Conservation (phyloP, 495 filamentous ascomycete species). For the Aspergillus wentii region DNA sequence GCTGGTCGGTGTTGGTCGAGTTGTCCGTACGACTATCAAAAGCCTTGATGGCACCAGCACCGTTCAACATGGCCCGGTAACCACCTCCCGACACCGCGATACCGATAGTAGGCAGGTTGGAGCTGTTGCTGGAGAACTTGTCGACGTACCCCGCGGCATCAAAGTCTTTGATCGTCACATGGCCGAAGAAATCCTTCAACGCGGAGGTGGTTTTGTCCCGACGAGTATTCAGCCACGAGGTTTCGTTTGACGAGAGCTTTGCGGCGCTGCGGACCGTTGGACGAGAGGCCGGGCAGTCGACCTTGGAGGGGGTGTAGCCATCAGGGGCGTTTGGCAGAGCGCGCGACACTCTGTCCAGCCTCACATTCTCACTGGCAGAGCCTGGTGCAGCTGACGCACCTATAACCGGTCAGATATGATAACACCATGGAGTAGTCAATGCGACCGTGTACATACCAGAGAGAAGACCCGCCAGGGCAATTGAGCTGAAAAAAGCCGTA, state of each 20-base stretch:
- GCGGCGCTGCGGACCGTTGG: slow-evolving; percentile 52
- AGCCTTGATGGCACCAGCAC: slow-evolving; percentile 81
- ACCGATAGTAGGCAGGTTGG: slow-evolving; percentile 58
- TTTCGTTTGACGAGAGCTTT: slow-evolving; percentile 61
- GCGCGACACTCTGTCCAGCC: too few relatives aligned
- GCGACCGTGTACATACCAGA: neutral
- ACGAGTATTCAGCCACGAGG: slow-evolving; percentile 56
- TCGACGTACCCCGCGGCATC: slow-evolving; percentile 70
- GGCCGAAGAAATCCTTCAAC: slow-evolving; percentile 67
- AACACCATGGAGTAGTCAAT: too few relatives aligned
- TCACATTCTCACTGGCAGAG: too few relatives aligned
- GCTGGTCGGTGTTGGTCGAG: slow-evolving; percentile 58
- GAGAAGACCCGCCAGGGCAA: neutral
- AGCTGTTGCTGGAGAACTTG: slow-evolving; percentile 47
- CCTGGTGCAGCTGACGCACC: slow-evolving; percentile 15
- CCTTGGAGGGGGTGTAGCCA: slow-evolving; percentile 38
- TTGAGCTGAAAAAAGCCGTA: slow-evolving; percentile 3
- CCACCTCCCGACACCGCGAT: slow-evolving; percentile 62
- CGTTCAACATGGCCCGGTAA: slow-evolving; percentile 83
- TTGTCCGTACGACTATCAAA: slow-evolving; percentile 74
- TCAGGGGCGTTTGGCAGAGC: slow-evolving; percentile 45
- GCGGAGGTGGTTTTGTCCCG: slow-evolving; percentile 54
- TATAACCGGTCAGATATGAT: slow-evolving; percentile 1
- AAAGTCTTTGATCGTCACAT: slow-evolving; percentile 69
- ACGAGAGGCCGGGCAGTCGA: slow-evolving; percentile 35